Evolutionary conservation across 345 rosid species (phyloP), one percentile per base, ranked within the genome.

Genomic region (Mercurialis annua): DNA sequence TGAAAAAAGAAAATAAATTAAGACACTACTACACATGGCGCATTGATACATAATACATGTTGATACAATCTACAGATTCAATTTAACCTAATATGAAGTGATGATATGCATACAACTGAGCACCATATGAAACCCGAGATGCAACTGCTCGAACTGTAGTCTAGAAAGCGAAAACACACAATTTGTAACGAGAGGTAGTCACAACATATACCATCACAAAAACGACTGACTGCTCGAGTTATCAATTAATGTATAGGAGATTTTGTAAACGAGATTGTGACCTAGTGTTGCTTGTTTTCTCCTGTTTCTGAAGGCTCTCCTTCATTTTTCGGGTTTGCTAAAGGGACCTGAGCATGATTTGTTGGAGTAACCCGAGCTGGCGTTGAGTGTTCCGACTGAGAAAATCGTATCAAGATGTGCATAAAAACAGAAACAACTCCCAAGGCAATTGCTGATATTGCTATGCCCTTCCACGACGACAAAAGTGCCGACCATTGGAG

Each of bases 321-420:
- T n/a, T 46, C 52, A 15, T 64, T 75, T 61, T 76, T 88, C 67
- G 82, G 77, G 72, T 85, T 87, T 18, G 85, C 77, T 27, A 90
- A 92, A 21, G 81, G 83, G 15, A 86, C 83, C 74, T 71, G 66
- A 59, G 75, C 75, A n/a, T n/a, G n/a, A n/a, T n/a, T n/a, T n/a
- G n/a, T n/a, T 27, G 91, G 95, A 21, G 81, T 83, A 17, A 86
- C 83, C 74, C 66, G 66, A 59, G 75, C 75, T 20, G 75, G 75
- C 30, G 75, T 71, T 21, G 79, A 76, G 17, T 46, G 79, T 60
- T 76, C 79, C 23, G 79, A 66, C 65, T 76, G 79, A 6, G 72
- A 71, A 44, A 62, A 76, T 16, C 75, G 75, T 36, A 76, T 76
- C 71, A 76, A 62, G 20, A 71, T 63, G 21, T 76, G 71, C 79